Conservation (phyloP, 345 rosid genomes). For the Eucalyptus polybractea region DNA sequence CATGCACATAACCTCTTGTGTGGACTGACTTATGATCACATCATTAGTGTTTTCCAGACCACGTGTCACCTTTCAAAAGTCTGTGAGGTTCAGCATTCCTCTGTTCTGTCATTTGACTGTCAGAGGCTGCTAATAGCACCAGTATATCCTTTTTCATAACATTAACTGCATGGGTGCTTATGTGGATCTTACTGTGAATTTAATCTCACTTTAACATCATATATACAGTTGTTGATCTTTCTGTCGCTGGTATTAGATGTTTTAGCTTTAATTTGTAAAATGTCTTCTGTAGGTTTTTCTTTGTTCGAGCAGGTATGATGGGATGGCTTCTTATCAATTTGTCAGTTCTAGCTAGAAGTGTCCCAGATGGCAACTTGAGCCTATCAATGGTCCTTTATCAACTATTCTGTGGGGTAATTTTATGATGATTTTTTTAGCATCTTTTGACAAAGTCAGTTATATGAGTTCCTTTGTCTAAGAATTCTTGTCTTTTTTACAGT, state of each 20-base stretch:
- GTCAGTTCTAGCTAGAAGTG: conserved; percentile 70
- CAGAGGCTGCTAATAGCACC: neutral
- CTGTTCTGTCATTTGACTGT: neutral
- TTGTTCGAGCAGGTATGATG: conserved; percentile 98
- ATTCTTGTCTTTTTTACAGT: conserved; percentile 24
- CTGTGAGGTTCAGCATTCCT: neutral
- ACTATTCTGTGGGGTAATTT: conserved; percentile 63
- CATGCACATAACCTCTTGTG: neutral
- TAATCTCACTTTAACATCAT: neutral
- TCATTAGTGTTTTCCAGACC: neutral
- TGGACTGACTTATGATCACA: neutral
- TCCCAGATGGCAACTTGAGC: conserved; percentile 37
- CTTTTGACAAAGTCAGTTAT: neutral
- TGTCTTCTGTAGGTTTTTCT: conserved; percentile 54
- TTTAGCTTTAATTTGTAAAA: neutral
- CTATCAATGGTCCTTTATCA: conserved; percentile 82
- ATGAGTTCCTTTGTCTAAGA: neutral
- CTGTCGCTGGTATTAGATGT: neutral
- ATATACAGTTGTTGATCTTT: neutral
- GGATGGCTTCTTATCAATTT: conserved; percentile 92
- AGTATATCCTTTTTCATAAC: neutral
- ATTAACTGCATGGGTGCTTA: neutral
- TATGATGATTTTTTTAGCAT: neutral
- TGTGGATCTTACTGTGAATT: neutral
- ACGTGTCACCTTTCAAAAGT: neutral